Evolutionary conservation across 1,284 basidiomycete species (phyloP).

Genomic region (Tetrapyrgos nigripes): DNA sequence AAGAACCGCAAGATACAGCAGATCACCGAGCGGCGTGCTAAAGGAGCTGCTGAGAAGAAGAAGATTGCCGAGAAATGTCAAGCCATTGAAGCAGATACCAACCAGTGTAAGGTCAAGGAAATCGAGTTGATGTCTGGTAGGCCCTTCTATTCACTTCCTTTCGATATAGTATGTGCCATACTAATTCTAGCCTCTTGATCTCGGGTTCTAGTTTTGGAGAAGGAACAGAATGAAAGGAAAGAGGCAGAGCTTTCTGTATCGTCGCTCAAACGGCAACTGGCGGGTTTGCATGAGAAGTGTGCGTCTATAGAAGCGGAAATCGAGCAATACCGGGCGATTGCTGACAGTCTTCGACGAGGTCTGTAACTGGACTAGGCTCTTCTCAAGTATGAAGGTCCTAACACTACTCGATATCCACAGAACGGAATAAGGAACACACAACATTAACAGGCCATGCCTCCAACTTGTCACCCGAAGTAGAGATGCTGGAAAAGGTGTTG

Average conservation of each 20-base stretch:
- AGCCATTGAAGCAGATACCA: conserved; percentile 68
- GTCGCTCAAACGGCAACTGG: conserved; percentile 66
- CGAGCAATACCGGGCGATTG: conserved; percentile 66
- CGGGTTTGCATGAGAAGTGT: conserved; percentile 63
- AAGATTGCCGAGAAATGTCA: conserved; percentile 60
- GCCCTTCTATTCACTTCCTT: too few relatives aligned
- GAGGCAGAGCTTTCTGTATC: conserved; percentile 69
- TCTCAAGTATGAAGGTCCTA: not conserved
- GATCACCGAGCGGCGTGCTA: conserved; percentile 64
- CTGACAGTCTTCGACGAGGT: conserved; percentile 70
- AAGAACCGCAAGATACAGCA: conserved; percentile 68
- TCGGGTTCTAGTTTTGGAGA: conserved; percentile 59
- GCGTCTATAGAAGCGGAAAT: conserved; percentile 68
- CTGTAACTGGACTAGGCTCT: conserved; percentile 15
- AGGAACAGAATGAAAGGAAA: conserved; percentile 73
- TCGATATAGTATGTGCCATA: not conserved
- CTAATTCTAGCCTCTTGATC: not conserved
- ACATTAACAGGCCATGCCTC: conserved; percentile 67
- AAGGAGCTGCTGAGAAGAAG: conserved; percentile 65
- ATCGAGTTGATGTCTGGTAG: conserved; percentile 75
- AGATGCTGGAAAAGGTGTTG: conserved; percentile 62
- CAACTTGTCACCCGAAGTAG: conserved; percentile 60
- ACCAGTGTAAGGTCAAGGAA: conserved; percentile 73
- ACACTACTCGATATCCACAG: conserved; percentile 39
- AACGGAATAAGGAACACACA: conserved; percentile 72